Evolutionary conservation across 805 yeast genomes (phyloP).

Genomic region (Yamadazyma paraphyllophila): DNA sequence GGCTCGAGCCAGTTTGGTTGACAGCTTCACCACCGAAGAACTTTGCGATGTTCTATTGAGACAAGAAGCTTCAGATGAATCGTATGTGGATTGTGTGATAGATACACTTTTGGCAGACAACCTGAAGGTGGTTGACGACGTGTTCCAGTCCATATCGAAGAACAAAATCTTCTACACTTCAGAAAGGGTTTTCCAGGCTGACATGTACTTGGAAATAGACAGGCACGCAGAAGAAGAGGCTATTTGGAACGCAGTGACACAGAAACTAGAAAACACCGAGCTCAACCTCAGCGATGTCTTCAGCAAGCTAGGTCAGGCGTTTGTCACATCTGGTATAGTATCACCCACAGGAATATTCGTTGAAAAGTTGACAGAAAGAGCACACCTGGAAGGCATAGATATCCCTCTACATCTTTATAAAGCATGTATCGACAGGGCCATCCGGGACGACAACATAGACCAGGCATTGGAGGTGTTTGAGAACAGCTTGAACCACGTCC

Average conservation of each 20-base stretch:
- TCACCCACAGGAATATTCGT: conserved; percentile 19
- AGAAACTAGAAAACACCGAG: conserved; percentile 1
- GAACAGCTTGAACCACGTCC: conserved; percentile 24
- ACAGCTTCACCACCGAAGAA: not conserved
- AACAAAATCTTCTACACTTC: conserved; percentile 8
- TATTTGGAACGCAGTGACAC: not conserved
- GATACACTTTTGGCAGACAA: not conserved
- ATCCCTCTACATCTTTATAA: conserved; percentile 23
- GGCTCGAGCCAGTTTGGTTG: not conserved
- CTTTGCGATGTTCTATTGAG: conserved; percentile 5
- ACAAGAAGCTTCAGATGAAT: conserved; percentile 6
- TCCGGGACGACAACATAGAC: conserved; percentile 16
- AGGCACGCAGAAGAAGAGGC: not conserved
- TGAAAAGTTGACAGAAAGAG: not conserved
- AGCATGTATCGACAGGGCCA: conserved; percentile 27
- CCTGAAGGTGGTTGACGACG: too few relatives aligned
- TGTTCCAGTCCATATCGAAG: not conserved
- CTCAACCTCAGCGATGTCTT: conserved; percentile 5
- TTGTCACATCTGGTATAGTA: conserved; percentile 13
- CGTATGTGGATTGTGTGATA: not conserved
- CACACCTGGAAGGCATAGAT: conserved; percentile 15
- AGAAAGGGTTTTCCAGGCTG: conserved; percentile 12
- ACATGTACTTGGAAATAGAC: not conserved
- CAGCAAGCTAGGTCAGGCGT: conserved; percentile 17
- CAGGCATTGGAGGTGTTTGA: conserved; percentile 30